Evolutionary conservation across 2,329 filamentous ascomycete genomes (phyloP), one percentile per base, ranked within the genome.

Genomic region (Aspergillus costaricaensis): DNA sequence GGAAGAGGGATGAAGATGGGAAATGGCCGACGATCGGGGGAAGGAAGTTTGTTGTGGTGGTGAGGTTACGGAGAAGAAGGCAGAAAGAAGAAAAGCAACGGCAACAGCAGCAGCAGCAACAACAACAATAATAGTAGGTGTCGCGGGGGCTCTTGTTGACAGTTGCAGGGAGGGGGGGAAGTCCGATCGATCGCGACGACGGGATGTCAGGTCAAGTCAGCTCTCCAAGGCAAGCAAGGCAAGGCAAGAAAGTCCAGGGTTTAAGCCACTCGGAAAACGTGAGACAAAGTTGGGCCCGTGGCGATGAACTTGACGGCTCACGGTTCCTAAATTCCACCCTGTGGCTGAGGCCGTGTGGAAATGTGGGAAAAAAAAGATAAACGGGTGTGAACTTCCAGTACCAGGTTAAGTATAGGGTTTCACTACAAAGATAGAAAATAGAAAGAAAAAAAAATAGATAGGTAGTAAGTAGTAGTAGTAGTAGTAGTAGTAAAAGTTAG

Each of bases 91-190:
- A 57, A 41, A 23, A 51, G 32, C 12, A 36, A 14, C 32, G 36
- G 19, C 25, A 27, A 27, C 7, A 27, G 7, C 25, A 27, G 25
- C 25, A 47, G 19, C 23, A 23, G 21, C 21, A 47, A 10, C 50
- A 38, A n/a, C 51, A 53, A 38, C 50, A 53, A 27, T 14, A 55
- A 32, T 27, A 58, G 56, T 50, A 59, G 53, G 44, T 51, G 62
- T 65, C 66, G 67, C 66, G 64, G 65, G 65, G 67, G 68, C 62
- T 68, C 58, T 69, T 67, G 65, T 69, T 68, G 65, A 67, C 64
- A 64, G 61, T 58, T 62, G 58, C 60, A 55, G 21, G 32, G 43
- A 58, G 23, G 38, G 51, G 56, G 47, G 47, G 47, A 10, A 44
- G 17, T 30, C 47, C 47, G 47, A 50, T 50, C 47, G 47, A 50